Evolutionary conservation across 1,284 basidiomycete genomes (phyloP), one percentile per base, ranked within the genome.

Genomic region (Leucoagaricus sp.): DNA sequence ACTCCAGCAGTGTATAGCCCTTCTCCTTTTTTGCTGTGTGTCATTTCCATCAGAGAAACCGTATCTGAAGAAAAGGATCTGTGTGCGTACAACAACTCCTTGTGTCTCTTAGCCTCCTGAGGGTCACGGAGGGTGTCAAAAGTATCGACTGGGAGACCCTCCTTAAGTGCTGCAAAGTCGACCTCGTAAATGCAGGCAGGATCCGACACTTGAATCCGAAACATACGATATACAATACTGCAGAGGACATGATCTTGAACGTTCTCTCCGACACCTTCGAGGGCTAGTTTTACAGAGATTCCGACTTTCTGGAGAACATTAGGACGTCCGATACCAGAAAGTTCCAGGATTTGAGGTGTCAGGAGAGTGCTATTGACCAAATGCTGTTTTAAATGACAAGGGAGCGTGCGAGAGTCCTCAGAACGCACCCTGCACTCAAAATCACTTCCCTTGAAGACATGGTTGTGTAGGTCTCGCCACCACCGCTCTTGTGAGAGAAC

Each of bases 301-400:
- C 53, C 62, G 21, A 64, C 50, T 21, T 62, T 59, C 5, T 41
- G 33, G n/a, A 69, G 51, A 23, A 70, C 50, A n/a, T 57, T 45
- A 38, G 57, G 50, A 40, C 64, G 61, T 21, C 72, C 72, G 26
- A 74, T 68, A 0, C 72, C 71, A 9, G 71, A 73, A 6, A 72
- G 62, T 49, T 73, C 70, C n/a, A 74, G 61, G 8, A 74, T 60
- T 55, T 72, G 67, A 1, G 72, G 70, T 3, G 66, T 68, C 25
- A 67, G 66, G 47, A 74, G 55, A 7, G 67, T 25, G 3, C 49
- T 50, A 28, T 38, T 34, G 21, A 8, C 7, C 15, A 17, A 23
- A 36, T 23, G 31, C 2, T 38, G 31, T 13, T 19, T 17, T 13
- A 1, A 19, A 31, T 38, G 17, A 8, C 13, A 19, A 41, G 40